A percentile compares a stretch with the other conserved stretches of the same genome.
Evolutionary conservation across 2,329 filamentous ascomycete species (phyloP).

Genomic region (Fusarium annulatum): DNA sequence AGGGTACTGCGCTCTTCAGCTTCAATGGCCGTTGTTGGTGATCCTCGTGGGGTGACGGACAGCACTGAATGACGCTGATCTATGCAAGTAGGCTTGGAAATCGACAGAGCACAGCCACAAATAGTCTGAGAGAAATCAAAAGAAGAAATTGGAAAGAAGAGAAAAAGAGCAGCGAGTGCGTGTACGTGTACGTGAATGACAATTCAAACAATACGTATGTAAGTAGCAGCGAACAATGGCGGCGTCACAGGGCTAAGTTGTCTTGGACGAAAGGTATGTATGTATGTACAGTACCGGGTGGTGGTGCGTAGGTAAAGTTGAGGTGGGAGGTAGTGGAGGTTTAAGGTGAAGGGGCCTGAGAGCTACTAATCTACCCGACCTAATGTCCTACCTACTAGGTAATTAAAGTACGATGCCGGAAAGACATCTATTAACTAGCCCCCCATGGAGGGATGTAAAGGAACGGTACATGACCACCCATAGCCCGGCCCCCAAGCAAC

Average conservation of each 20-base stretch:
- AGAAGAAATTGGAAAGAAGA: not conserved
- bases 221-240: conserved; percentile 10
- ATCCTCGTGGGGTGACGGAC: conserved; percentile 36
- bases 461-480: conserved; percentile 10
- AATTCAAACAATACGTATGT: conserved; percentile 19
- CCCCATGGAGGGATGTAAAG: conserved; percentile 9
- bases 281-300: conserved; percentile 15
- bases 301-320: not conserved
- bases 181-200: conserved; percentile 17
- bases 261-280: conserved; percentile 14
- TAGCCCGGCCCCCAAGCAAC: conserved; percentile 33
- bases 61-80: conserved; percentile 20
- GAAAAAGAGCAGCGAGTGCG: conserved; percentile 10
- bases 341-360: conserved; percentile 18
- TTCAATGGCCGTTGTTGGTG: conserved; percentile 32
- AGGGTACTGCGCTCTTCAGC: conserved; percentile 5
- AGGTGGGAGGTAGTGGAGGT: conserved; percentile 30
- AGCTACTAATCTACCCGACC: not conserved
- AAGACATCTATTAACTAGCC: not conserved
- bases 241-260: conserved; percentile 14
- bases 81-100: not conserved
- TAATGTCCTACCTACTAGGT: not conserved
- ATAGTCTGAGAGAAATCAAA: not conserved
- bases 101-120: not conserved
- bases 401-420: not conserved